phyloP scores from a whole-genome alignment of 1,284 basidiomycete genomes.

The Ceraceosorus guamensis region DNA sequence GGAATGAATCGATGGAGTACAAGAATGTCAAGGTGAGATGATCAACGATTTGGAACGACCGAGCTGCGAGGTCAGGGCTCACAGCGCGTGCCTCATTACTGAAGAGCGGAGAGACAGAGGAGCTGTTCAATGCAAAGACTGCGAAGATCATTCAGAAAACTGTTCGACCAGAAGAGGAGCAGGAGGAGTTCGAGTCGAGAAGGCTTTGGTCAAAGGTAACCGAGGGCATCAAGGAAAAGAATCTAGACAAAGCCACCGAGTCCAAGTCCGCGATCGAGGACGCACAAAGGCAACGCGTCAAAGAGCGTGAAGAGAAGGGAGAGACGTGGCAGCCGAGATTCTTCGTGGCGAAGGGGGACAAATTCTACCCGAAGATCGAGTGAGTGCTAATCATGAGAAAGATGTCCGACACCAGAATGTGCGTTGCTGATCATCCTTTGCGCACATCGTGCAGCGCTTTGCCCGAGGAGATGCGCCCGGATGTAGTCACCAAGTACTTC shows the following conservation, averaged over 20 bases:
- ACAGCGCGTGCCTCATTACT: background rate
- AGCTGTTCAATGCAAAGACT: conserved; percentile 75
- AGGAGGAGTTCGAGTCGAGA: conserved; percentile 82
- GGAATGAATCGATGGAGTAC: conserved; percentile 86
- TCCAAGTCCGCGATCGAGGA: conserved; percentile 89
- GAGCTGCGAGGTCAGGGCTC: background rate
- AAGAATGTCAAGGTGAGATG: conserved; percentile 60
- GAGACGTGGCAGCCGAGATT: conserved; percentile 65
- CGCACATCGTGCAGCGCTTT: background rate
- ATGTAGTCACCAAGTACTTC: conserved; percentile 9
- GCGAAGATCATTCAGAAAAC: conserved; percentile 70
- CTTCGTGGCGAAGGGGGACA: conserved; percentile 62
- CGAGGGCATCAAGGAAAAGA: conserved; percentile 72
- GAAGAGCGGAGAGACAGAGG: conserved; percentile 63
- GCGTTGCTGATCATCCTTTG: background rate
- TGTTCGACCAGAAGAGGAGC: conserved; percentile 74
- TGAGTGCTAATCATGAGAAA: conserved; percentile 7
- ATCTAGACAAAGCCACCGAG: conserved; percentile 88
- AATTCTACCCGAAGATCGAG: conserved; percentile 38
- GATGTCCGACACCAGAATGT: background rate
- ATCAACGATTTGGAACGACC: background rate
- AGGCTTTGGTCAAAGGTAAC: conserved; percentile 76
- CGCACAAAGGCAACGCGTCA: conserved; percentile 75
- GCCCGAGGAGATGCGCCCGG: conserved; percentile 8
- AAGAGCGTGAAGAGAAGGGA: conserved; percentile 67